A percentile compares a stretch with the other conserved stretches of the same genome.
phyloP scores from a whole-genome alignment of 768 basidiomycete species.

The Mycena rebaudengoi region DNA sequence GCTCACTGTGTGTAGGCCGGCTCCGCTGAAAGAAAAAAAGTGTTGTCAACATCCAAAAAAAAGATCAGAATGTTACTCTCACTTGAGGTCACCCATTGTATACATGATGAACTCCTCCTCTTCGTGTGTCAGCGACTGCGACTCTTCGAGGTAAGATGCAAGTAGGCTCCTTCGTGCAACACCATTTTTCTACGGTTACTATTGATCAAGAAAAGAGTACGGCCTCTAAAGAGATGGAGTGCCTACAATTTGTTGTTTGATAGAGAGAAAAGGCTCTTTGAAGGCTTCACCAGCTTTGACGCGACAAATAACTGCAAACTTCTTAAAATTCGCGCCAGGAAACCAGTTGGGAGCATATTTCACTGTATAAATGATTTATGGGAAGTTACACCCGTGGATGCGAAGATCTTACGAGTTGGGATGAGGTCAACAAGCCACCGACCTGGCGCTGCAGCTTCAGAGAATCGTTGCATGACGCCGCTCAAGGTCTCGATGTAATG shows the following conservation, averaged over 20 bases:
- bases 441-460: neutral
- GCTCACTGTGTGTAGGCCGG: neutral
- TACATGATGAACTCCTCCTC: neutral
- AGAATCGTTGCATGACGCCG: neutral
- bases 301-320: neutral
- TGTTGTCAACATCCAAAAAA: conserved; percentile 23
- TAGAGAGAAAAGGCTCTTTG: conserved; percentile 40
- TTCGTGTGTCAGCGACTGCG: neutral
- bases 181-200: conserved; percentile 28
- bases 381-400: neutral
- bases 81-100: neutral
- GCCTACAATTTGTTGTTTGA: conserved; percentile 43
- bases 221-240: neutral
- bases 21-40: neutral
- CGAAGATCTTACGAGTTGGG: neutral
- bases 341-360: neutral
- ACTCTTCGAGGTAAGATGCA: neutral
- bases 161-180: conserved; percentile 19
- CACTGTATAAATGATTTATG: neutral
- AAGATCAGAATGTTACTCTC: conserved; percentile 4
- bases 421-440: conserved; percentile 1
- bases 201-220: neutral
- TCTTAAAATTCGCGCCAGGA: neutral
- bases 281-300: neutral
- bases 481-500: neutral